These are phyloP conservation scores for Vitis riparia DNA, from an alignment of 164 flowering plant species.

Conservation along the genomic window DNA sequence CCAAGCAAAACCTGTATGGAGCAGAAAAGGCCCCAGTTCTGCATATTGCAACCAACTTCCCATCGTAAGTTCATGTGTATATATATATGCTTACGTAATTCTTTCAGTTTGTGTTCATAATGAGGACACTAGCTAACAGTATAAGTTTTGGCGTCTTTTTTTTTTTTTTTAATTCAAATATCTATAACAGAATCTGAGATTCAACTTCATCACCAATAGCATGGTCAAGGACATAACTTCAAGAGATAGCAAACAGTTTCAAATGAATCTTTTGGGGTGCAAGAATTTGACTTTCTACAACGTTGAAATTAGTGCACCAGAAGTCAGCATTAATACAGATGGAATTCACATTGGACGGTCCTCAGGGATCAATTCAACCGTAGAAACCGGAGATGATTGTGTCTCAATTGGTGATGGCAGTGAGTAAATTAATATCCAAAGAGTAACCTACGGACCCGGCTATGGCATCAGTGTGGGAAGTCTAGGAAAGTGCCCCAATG, in stretches of 20 bases:
- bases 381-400: slow-evolving; percentile 50
- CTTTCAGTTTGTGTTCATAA: too few relatives aligned
- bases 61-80: too few relatives aligned
- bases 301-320: slow-evolving; percentile 27
- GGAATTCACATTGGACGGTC: slow-evolving; percentile 45
- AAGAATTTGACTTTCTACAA: slow-evolving; percentile 18
- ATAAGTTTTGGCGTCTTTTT: too few relatives aligned
- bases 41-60: too few relatives aligned
- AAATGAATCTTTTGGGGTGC: slow-evolving; percentile 12
- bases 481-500: slow-evolving; percentile 14
- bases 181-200: slow-evolving; percentile 25
- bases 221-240: slow-evolving; percentile 25
- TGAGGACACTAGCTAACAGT: too few relatives aligned
- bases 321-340: slow-evolving; percentile 40
- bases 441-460: slow-evolving; percentile 21
- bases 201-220: slow-evolving; percentile 28
- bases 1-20: too few relatives aligned
- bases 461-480: slow-evolving; percentile 30
- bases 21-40: too few relatives aligned
- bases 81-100: too few relatives aligned
- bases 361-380: slow-evolving; percentile 1
- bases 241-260: slow-evolving; percentile 29
- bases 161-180: not conserved
- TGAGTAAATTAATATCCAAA: not conserved
- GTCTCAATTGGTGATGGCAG: slow-evolving; percentile 18